Conservation (phyloP, 2,329 filamentous ascomycete species). For the Ophiostoma australiae region DNA sequence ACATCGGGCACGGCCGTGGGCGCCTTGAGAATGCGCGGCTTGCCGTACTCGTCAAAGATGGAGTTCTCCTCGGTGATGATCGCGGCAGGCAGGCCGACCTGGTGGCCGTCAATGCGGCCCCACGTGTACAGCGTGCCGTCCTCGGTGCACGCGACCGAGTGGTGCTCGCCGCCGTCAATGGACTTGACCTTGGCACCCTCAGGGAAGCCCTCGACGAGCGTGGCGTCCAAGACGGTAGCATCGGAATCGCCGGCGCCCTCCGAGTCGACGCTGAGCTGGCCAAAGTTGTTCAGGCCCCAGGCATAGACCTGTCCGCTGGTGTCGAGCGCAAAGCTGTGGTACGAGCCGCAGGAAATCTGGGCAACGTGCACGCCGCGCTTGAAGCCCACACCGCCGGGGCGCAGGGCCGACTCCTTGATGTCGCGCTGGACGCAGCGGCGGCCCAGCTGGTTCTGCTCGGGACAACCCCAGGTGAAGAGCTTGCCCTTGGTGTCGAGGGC, state of each 20-base stretch:
- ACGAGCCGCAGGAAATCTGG: slow-evolving; percentile 62
- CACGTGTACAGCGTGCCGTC: slow-evolving; percentile 56
- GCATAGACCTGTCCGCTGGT: slow-evolving; percentile 65
- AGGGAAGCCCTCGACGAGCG: slow-evolving; percentile 57
- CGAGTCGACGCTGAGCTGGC: slow-evolving; percentile 61
- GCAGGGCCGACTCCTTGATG: slow-evolving; percentile 35
- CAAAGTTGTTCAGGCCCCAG: slow-evolving; percentile 86
- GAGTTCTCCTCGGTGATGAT: slow-evolving; percentile 53
- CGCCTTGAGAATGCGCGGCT: slow-evolving; percentile 65
- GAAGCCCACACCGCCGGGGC: slow-evolving; percentile 35
- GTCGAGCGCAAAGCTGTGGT: slow-evolving; percentile 78
- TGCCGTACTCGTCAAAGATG: slow-evolving; percentile 59
- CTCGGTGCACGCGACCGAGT: slow-evolving; percentile 61
- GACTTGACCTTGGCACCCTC: slow-evolving; percentile 58
- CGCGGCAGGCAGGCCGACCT: slow-evolving; percentile 52
- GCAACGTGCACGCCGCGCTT: slow-evolving; percentile 56
- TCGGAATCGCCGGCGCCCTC: slow-evolving; percentile 62
- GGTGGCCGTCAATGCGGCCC: slow-evolving; percentile 54
- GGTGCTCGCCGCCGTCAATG: slow-evolving; percentile 66
- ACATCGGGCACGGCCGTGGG: slow-evolving; percentile 58
- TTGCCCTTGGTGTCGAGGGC: slow-evolving; percentile 61
- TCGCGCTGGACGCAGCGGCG: slow-evolving; percentile 57
- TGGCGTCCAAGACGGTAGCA: slow-evolving; percentile 67
- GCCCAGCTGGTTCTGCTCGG: slow-evolving; percentile 61
- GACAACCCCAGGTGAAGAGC: slow-evolving; percentile 67